Percentiles rank a stretch among this genome's conserved stretches.
Conservation (phyloP, 306 rosid genomes). For the Fragaria nilgerrensis region DNA sequence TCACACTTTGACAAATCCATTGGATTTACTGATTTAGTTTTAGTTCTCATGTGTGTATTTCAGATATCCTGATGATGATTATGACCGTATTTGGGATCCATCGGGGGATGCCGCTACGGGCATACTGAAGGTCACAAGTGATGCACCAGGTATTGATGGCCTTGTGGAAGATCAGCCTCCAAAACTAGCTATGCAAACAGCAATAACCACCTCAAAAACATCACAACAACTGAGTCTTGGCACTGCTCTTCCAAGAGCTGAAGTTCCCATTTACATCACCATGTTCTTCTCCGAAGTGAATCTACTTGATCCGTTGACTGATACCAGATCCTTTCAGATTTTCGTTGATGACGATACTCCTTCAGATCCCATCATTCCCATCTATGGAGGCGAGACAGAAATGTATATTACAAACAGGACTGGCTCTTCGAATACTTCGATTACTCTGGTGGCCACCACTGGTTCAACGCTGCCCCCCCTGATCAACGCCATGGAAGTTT, state of each 20-base stretch:
- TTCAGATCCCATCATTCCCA: conserved; percentile 32
- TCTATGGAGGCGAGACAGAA: conserved; percentile 34
- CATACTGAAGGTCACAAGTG: conserved; percentile 3
- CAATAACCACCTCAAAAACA: conserved; percentile 12
- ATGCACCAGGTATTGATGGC: conserved; percentile 13
- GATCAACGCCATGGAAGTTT: conserved; percentile 53
- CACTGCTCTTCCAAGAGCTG: not conserved
- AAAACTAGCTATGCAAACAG: conserved; percentile 26
- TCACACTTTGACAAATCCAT: not conserved
- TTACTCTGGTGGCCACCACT: conserved; percentile 30
- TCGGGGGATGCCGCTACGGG: conserved; percentile 7
- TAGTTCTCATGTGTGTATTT: not conserved
- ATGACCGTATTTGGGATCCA: conserved; percentile 40
- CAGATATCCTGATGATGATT: conserved; percentile 40
- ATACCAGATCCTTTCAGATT: conserved; percentile 32
- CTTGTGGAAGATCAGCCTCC: conserved; percentile 44
- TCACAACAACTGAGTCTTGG: not conserved
- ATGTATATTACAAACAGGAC: conserved; percentile 29
- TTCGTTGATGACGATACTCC: conserved; percentile 21
- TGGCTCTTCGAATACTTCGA: conserved; percentile 25
- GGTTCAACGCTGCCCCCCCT: conserved; percentile 47
- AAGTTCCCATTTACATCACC: conserved; percentile 24
- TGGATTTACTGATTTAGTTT: not conserved
- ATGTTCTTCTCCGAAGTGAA: conserved; percentile 49
- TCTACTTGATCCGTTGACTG: conserved; percentile 1